Evolutionary conservation across 345 rosid species (phyloP), one percentile per base, ranked within the genome.

Genomic region (Eucalyptus virginea): DNA sequence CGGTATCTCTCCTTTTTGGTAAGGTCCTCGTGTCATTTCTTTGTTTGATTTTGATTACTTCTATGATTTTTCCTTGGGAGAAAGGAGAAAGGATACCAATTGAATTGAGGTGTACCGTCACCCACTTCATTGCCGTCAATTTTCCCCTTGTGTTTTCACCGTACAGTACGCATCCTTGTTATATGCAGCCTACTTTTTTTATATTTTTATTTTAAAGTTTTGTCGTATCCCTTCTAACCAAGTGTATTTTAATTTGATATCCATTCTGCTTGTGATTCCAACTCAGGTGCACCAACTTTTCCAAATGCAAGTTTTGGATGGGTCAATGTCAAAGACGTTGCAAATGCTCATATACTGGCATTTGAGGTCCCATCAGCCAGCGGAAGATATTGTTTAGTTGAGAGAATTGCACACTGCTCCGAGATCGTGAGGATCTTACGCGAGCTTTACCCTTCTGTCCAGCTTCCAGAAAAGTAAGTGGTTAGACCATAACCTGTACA

Each of bases 291-390:
- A 67, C 93, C 94, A 2, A 94, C 96, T 50, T 98, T 94, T 87
- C 97, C 98, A 12, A 96, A 96, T 89, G 86, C 92, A 88, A 92
- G 93, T 51, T 93, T 98, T 72, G 98, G 99, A 88, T 98, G 99
- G 98, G 94, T 98, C 12, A 95, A 96, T 87, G 98, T 97, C 47
- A 95, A 94, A 91, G 98, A 97, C 91, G 98, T 97, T 87, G 99
- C 99, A 4, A 93, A 92, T 90, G 99, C 98, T 26, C 99, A 98
- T 40, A 94, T 98, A 88, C 96, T 93, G 91, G 99, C 99, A 86
- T 95, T 95, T 89, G 99, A 98, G 92, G 92, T 93, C 92, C 95
- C 98, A 67, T 92, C 93, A 60, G 99, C 99, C 40, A 94, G 88
- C 89, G 98, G 99, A 88, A 94, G 99, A 93, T 93, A 96, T 89